Base-by-base conservation (phyloP, 2,329 filamentous ascomycete species). In the Botrytis fabae region DNA sequence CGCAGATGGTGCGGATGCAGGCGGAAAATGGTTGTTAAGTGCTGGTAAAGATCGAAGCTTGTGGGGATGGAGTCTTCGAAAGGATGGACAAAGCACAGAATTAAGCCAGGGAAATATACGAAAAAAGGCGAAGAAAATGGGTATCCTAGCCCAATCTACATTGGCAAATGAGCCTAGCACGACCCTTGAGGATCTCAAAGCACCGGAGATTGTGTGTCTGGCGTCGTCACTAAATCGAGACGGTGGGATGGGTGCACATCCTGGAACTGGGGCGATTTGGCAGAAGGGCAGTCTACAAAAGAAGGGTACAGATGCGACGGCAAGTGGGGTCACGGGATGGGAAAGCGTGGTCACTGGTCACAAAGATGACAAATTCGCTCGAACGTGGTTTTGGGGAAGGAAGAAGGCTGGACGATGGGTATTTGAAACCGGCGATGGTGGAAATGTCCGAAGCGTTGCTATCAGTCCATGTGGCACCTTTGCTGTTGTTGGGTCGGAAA, bases 371-470 rank as follows among this genome's bases (percentile, higher is more conserved):
- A 88, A 90, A 62, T 93, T 89, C 80, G 96, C 94, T 28, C 90
- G 96, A 70, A 98, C 96, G 1, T 99, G 96, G 96, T 98, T 98
- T 83, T 98, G 96, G 95, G 96, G 95, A 9, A 91, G 94, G 73
- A 98, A 97, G 83, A 91, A 92, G 78, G 95, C 96, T 66, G 96
- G 96, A 18, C 88, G 96, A 75, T 99, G 96, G 96, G 92, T 93
- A 0, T 93, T 99, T 77, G 90, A 93, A 76, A 98, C 95, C 0
- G 89, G 92, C 59, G 96, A 99, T 82, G 89, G 89, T 28, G 88
- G 90, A n/a, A 89, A 94, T 78, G 95, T 97, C 74, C 89, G 92
- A 76, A 95, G 93, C 70, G 94, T 99, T 32, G 89, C 94, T 18
- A 92, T 99, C 74, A 97, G 93, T 71, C 88, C 93, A 1, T 99